phyloP scores from a whole-genome alignment of 2,329 filamentous ascomycete genomes.

The Sordariomycetes sp. region DNA sequence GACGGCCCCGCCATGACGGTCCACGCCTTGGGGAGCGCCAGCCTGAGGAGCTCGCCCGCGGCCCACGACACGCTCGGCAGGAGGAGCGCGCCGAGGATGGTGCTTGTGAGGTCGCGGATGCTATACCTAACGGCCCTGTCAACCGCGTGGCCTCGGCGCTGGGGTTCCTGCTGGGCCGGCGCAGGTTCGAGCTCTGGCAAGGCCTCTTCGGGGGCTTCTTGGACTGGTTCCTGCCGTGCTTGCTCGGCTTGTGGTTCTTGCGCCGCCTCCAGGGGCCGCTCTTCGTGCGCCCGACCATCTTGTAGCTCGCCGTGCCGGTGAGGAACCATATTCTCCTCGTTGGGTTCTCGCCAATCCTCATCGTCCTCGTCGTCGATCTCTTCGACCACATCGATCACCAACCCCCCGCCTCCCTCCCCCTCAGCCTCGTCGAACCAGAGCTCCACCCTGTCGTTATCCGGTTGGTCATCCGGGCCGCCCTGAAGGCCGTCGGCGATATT shows the following conservation, averaged over 20 bases:
- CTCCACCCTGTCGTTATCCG: slow-evolving; percentile 9
- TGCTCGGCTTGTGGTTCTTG: background rate
- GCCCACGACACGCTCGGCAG: slow-evolving; percentile 73
- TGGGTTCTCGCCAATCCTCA: background rate
- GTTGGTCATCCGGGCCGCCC: slow-evolving; percentile 20
- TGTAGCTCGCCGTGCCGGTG: slow-evolving; percentile 11
- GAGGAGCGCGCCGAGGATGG: slow-evolving; percentile 48
- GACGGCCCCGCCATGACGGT: slow-evolving; percentile 30
- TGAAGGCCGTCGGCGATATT: slow-evolving; percentile 22
- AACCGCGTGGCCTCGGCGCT: slow-evolving; percentile 18
- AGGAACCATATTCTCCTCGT: slow-evolving; percentile 4
- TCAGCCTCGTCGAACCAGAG: slow-evolving; percentile 7
- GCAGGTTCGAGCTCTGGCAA: slow-evolving; percentile 7
- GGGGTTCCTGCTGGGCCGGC: slow-evolving; percentile 18
- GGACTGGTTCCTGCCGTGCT: slow-evolving; percentile 8
- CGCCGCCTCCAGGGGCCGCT: slow-evolving; percentile 4
- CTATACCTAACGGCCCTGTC: slow-evolving; percentile 17
- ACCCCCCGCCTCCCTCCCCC: slow-evolving; percentile 13
- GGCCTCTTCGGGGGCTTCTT: slow-evolving; percentile 7
- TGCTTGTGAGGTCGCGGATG: slow-evolving; percentile 33
- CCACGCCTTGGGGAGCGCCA: slow-evolving; percentile 58
- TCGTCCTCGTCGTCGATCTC: slow-evolving; percentile 18
- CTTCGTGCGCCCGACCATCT: slow-evolving; percentile 25
- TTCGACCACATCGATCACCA: slow-evolving; percentile 17
- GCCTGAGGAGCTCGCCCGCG: slow-evolving; percentile 65